These are phyloP conservation scores for Medicago lupulina DNA, from an alignment of 306 rosid species.

Conservation along the genomic window DNA sequence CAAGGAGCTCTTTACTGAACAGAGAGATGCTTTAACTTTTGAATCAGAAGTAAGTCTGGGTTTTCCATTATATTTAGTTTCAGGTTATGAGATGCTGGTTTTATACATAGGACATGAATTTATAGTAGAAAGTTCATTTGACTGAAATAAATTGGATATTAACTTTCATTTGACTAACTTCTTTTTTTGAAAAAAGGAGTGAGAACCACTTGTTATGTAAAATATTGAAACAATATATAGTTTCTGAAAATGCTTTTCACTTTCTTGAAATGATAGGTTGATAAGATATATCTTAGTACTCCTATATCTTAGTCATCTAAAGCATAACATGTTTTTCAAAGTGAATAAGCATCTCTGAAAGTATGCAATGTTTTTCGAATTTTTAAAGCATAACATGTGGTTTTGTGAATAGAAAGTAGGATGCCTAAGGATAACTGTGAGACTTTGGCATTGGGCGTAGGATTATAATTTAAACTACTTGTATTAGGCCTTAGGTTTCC, in stretches of 20 bases:
- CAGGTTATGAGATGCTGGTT: background rate
- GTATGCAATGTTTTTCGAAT: no score
- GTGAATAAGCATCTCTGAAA: no score
- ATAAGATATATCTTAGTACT: no score
- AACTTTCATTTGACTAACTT: background rate
- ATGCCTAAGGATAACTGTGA: background rate
- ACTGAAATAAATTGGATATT: background rate
- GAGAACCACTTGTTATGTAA: background rate
- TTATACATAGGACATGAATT: constrained; percentile 35
- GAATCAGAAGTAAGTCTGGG: constrained; percentile 78
- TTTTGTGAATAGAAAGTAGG: background rate
- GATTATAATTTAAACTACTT: background rate
- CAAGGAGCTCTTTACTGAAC: constrained; percentile 88
- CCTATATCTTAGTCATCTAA: no score
- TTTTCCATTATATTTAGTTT: constrained; percentile 13
- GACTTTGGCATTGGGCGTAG: background rate
- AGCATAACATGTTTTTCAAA: no score
- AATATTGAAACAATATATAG: constrained; percentile 21
- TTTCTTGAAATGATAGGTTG: no score
- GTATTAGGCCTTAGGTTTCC: no score
- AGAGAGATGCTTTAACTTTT: constrained; percentile 96
- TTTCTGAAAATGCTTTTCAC: constrained; percentile 28
- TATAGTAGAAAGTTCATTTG: constrained; percentile 26
- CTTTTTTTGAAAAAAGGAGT: background rate
- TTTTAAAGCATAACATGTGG: constrained; percentile 31